Evolutionary conservation across 2,329 filamentous ascomycete species (phyloP).

Genomic region (Diplocarpon mali): DNA sequence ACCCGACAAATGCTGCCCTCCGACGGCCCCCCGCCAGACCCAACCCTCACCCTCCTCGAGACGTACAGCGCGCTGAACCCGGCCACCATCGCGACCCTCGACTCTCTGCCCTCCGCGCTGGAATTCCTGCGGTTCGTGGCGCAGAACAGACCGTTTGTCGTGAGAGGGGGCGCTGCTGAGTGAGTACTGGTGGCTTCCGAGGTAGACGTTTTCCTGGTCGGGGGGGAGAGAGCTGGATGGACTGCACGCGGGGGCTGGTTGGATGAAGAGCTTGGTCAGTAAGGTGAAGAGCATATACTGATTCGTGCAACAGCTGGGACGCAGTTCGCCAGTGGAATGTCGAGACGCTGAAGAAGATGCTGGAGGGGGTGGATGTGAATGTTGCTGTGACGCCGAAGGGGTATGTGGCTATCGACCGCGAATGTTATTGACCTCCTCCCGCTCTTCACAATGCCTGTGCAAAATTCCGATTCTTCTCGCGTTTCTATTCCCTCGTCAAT

Average conservation of each 20-base stretch:
- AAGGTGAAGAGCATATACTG: neutral
- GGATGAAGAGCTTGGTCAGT: neutral
- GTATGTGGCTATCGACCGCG: conserved; percentile 11
- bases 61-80: conserved; percentile 67
- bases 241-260: neutral
- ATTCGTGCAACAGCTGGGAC: conserved; percentile 36
- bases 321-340: conserved; percentile 53
- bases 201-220: neutral
- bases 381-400: conserved; percentile 61
- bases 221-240: neutral
- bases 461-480: neutral
- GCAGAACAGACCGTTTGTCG: conserved; percentile 63
- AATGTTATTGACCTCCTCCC: neutral
- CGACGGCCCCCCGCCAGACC: conserved; percentile 25
- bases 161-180: conserved; percentile 47
- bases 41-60: conserved; percentile 45
- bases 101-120: conserved; percentile 57
- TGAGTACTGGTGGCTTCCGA: neutral
- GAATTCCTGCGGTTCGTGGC: conserved; percentile 73
- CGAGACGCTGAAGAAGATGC: conserved; percentile 41
- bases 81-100: conserved; percentile 46
- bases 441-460: neutral
- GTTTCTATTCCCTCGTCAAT: too few relatives aligned
- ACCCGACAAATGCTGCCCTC: neutral
- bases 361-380: conserved; percentile 51